Evolutionary conservation across 768 basidiomycete genomes (phyloP).

Genomic region (Coprinopsis cinerea): DNA sequence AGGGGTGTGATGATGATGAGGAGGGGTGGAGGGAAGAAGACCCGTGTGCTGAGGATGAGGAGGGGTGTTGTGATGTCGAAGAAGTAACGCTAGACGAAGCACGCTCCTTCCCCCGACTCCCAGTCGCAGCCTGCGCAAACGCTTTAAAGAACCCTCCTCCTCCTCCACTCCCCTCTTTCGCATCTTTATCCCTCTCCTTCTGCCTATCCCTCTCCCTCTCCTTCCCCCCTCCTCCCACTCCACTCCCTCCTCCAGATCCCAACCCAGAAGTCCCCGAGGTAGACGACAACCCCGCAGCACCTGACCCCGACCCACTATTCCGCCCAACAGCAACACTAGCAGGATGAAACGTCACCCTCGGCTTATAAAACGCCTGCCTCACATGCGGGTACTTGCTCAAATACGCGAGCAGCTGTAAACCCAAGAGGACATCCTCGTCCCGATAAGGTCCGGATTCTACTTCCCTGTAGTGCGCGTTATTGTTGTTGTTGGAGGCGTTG

Average conservation of each 20-base stretch:
- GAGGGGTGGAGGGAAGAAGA: no score
- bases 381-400: conserved; percentile 98
- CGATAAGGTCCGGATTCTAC: conserved; percentile 63
- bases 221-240: no score
- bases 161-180: no score
- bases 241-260: no score
- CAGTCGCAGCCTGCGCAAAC: conserved; percentile 31
- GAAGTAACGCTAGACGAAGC: conserved; percentile 12
- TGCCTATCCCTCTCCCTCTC: conserved; percentile 18
- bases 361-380: conserved; percentile 91
- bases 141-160: conserved; percentile 44
- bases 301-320: no score
- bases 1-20: no score
- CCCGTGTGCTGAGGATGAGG: no score
- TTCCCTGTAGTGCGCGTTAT: conserved; percentile 25
- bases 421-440: conserved; percentile 90
- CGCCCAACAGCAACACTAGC: no score
- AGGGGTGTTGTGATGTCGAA: no score
- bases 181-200: conserved; percentile 15
- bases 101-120: conserved; percentile 14
- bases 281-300: no score
- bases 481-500: conserved; percentile 28
- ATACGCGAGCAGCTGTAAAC: conserved; percentile 91
- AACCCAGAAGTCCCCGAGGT: no score
- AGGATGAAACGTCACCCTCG: conserved; percentile 75